Conservation (phyloP, 345 rosid genomes). For the Melaleuca quinquenervia region DNA sequence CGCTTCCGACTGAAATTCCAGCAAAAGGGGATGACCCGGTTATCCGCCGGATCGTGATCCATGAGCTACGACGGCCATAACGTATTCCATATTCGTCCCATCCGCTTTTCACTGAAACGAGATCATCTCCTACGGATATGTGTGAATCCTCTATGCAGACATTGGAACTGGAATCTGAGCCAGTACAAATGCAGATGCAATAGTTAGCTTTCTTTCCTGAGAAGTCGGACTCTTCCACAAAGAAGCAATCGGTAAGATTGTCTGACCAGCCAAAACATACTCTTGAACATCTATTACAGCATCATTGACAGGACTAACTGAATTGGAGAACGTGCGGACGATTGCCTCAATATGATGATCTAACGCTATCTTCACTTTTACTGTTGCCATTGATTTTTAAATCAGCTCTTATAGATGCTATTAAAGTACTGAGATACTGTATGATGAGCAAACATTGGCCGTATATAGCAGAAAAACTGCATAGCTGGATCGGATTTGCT, state of each 20-base stretch:
- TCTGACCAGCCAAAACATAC: not conserved
- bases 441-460: not conserved
- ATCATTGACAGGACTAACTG: not conserved
- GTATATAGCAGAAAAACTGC: not conserved
- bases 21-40: slow-evolving; percentile 28
- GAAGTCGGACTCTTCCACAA: not conserved
- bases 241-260: not conserved
- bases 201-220: not conserved
- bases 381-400: not conserved
- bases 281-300: not conserved
- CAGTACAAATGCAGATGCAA: not conserved
- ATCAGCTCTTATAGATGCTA: not conserved
- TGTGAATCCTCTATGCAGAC: slow-evolving; percentile 38
- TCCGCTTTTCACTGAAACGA: slow-evolving; percentile 44
- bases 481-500: not conserved
- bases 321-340: not conserved
- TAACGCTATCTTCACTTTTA: not conserved
- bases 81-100: slow-evolving; percentile 60
- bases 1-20: slow-evolving; percentile 45
- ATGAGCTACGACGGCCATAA: slow-evolving; percentile 20
- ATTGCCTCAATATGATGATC: not conserved
- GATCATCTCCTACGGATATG: slow-evolving; percentile 44
- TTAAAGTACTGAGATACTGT: not conserved
- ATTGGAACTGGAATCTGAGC: slow-evolving; percentile 42
- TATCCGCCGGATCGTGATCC: slow-evolving; percentile 28